Evolutionary conservation across 257 asterid genomes (phyloP).

Genomic region (Ehretia macrophylla): DNA sequence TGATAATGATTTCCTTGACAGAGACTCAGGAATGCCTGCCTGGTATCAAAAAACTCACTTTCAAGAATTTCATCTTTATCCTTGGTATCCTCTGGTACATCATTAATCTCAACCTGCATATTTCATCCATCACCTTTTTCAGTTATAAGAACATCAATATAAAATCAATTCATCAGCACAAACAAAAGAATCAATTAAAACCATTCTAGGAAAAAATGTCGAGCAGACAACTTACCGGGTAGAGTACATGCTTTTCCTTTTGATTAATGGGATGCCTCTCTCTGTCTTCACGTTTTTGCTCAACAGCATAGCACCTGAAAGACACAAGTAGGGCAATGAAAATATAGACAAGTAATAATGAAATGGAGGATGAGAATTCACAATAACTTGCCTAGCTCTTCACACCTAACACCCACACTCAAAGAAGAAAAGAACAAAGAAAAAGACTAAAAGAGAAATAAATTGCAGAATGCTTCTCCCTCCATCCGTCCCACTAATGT

Average conservation of each 20-base stretch:
- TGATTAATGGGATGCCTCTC: conserved; percentile 85
- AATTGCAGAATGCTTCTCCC: too few relatives aligned
- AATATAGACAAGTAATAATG: neutral
- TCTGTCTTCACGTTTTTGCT: conserved; percentile 72
- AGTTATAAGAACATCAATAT: conserved; percentile 1
- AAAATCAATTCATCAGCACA: neutral
- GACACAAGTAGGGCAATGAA: neutral
- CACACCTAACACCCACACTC: too few relatives aligned
- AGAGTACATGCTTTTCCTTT: conserved; percentile 71
- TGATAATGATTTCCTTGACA: conserved; percentile 99
- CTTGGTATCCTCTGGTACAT: conserved; percentile 72
- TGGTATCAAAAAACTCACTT: conserved; percentile 98
- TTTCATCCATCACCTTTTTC: conserved; percentile 11
- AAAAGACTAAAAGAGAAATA: too few relatives aligned
- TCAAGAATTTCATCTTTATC: conserved; percentile 87
- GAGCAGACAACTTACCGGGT: conserved; percentile 51
- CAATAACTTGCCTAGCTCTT: too few relatives aligned
- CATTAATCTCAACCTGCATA: conserved; percentile 64
- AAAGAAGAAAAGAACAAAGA: too few relatives aligned
- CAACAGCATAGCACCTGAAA: conserved; percentile 82
- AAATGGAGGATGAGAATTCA: too few relatives aligned
- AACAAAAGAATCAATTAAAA: neutral
- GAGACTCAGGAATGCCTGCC: conserved; percentile 94
- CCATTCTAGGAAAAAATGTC: neutral
- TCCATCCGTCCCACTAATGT: too few relatives aligned